Evolutionary conservation across 805 yeast genomes (phyloP), one percentile per base, ranked within the genome.

Genomic region (Myxozyma monticola): DNA sequence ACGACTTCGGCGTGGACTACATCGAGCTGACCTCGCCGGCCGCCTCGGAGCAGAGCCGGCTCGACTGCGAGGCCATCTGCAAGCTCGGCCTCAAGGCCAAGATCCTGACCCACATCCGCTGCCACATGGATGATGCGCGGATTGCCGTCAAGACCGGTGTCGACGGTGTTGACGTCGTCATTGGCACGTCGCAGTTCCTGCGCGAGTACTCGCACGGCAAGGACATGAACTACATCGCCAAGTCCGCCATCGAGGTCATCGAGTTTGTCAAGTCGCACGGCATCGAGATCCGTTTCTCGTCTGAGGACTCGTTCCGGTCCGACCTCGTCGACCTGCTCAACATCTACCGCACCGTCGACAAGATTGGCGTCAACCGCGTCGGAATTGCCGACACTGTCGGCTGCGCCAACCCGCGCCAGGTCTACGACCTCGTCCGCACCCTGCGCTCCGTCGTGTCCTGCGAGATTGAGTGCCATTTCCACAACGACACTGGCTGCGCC

Each of bases 311-410:
- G 8, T 91, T 91, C 81, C 85, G 99, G 75, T 85, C 95, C 39
- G 98, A 91, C 70, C 80, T 93, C 62, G 98, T 91, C 51, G 99
- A 91, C 67, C 76, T 91, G 68, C 80, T 91, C 66, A 91, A 91
- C 75, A 93, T 91, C 63, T 91, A 91, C 78, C 85, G 89, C 72
- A 89, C 97, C 24, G 99, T 91, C 60, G 95, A 87, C 76, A 87
- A 88, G 75, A 88, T 91, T 62, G 99, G 99, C 65, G 99, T 91
- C 57, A 89, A 93, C 78, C 83, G 99, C 73, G 96, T 91, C 48
- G 99, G 99, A 75, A 91, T 91, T 74, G 99, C 99, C 61, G 99
- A 91, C 70, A 91, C 99, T 31, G 99, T 91, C 50, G 99, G 99
- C 42, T 85, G 98, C 71, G 99, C 99, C 60, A 91, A 91, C 76